Evolutionary conservation across 208 protist species (phyloP), one percentile per base, ranked within the genome.

Genomic region (Naegleria gruberi): DNA sequence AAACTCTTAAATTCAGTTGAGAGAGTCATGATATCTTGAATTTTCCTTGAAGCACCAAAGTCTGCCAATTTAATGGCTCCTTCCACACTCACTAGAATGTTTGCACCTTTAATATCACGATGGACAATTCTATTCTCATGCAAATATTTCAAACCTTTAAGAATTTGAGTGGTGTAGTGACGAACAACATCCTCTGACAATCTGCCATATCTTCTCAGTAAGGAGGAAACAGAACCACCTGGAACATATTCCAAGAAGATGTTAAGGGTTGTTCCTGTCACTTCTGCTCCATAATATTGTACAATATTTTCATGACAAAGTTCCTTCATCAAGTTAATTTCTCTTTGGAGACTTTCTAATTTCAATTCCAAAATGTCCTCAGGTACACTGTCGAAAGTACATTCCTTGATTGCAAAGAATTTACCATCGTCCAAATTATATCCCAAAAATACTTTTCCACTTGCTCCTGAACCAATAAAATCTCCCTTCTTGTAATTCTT

Each of bases 41-140:
- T 46, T 46, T 77, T 23, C 37, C 40, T 73, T 43, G 47, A 77
- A 10, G 37, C 45, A 17, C 86, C 86, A 89, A 98, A 98, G 90
- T 98, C 97, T 4, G 97, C 96, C 30, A 98, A 93, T 93, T 98
- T 98, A 6, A 97, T 95, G 85, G 96, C 93, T 41, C 97, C 97
- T 0, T 93, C 90, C 0, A 95, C 92, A 51, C 93, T 96, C 87
- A 98, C 95, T 74, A 98, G 93, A 46, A 98, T 95, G 90, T 98
- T 98, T 46, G 96, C 96, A 87, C 96, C 93, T 93, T 98, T 98
- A 89, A 98, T 94, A 91, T 98, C 96, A 44, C 77, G 42, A 26
- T 83, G 85, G 51, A 92, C 83, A 86, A 97, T 94, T 74, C 93
- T 91, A 40, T 93, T 91, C 41, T 77, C 90, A 90, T 98, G 96